phyloP scores from a whole-genome alignment of 2,329 filamentous ascomycete genomes.

The Talaromyces sp. region DNA sequence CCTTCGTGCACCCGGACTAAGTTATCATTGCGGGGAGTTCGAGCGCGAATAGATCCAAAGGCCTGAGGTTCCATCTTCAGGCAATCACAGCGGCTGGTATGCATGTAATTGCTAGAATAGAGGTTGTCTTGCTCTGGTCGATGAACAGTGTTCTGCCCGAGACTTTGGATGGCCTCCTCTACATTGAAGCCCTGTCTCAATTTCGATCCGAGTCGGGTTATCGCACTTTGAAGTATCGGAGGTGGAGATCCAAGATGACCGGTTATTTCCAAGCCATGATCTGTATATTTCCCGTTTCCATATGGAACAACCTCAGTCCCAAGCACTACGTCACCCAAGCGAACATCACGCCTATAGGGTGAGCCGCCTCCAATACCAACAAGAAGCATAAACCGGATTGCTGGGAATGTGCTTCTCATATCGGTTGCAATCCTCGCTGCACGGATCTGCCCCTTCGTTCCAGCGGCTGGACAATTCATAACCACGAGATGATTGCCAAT shows the following conservation, averaged over 20 bases:
- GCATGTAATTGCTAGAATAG: neutral
- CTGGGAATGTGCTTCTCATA: conserved; percentile 7
- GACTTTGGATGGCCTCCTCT: neutral
- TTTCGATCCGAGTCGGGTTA: neutral
- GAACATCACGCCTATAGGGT: conserved; percentile 16
- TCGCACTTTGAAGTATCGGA: neutral
- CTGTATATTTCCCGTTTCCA: neutral
- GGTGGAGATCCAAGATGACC: neutral
- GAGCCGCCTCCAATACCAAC: conserved; percentile 3
- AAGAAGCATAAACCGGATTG: conserved; percentile 1
- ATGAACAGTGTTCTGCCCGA: neutral
- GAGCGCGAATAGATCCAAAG: neutral
- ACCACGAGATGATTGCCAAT: conserved; percentile 29
- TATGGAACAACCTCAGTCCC: conserved; percentile 2
- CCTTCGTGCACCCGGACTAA: neutral
- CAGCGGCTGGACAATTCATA: conserved; percentile 26
- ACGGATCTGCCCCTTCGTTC: conserved; percentile 9
- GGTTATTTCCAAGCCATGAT: neutral
- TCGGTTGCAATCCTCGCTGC: neutral
- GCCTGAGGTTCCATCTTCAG: neutral
- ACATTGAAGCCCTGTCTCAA: neutral
- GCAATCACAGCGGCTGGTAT: neutral
- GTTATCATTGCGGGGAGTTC: neutral
- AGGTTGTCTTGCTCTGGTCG: neutral
- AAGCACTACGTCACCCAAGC: conserved; percentile 22